Base-by-base conservation (phyloP, 2,329 filamentous ascomycete species). In the Nannizziopsis barbatae region DNA sequence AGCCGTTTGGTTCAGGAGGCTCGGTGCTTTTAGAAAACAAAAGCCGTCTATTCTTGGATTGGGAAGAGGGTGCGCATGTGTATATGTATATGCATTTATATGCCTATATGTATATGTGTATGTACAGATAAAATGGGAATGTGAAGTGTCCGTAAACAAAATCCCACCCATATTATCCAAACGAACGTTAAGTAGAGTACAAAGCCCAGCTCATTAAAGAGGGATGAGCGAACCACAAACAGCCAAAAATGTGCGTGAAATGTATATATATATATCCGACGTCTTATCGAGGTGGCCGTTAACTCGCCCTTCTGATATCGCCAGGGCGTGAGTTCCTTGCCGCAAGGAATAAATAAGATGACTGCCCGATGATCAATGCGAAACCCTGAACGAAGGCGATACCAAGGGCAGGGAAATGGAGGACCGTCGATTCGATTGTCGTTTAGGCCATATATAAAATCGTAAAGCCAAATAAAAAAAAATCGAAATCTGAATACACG, bases 231-330 rank as follows among this genome's bases (percentile, higher is more conserved):
- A 37, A 11, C 31, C 38, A 18, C 2, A 42, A 33, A 32, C 22
- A 46, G 7, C 36, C 9, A 47, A 42, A 12, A 42, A 41, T 47
- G 38, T 47, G 38, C 38, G 31, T 7, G 38, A 47, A 47, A 41
- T 9, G 36, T 7, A 22, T 47, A 42, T 18, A 38, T 38, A 46
- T 39, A 39, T 22, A 33, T 14, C 14, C 36, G 20, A 40, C 22
- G 27, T 32, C 22, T 40, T 11, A 30, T 38, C n/a, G 38, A 36
- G 11, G 9, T 15, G 17, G 20, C 30, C 38, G 12, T 37, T 10
- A 36, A 9, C 5, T 36, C 35, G 27, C 33, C 37, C 30, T 27
- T 30, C 37, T 14, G 38, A 8, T 42, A 42, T 42, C 38, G 27
- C 17, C 7, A 12, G 31, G 12, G 18, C 15, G 33, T 36, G 7